Base-by-base conservation (phyloP, 1,284 basidiomycete genomes). In the Pisolithus thermaeus region DNA sequence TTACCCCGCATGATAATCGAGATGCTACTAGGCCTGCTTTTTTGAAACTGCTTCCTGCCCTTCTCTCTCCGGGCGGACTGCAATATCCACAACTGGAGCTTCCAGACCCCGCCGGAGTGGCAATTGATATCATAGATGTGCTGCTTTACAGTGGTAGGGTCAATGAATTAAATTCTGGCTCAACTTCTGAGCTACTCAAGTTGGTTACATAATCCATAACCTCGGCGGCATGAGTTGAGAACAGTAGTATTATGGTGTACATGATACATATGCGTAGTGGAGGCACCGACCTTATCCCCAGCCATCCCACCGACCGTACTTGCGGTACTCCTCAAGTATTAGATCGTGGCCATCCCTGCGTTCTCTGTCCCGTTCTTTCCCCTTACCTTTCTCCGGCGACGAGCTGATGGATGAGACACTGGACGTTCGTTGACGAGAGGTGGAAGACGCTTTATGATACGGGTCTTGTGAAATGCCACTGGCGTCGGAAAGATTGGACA, bases 251-350 rank as follows among this genome's bases (percentile, higher is more conserved):
- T n/a, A 27, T 20, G 20, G 30, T 25, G 12, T 51, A 32, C 11
- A 42, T 27, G 12, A 35, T 14, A 20, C 18, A 20, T 20, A 14
- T 35, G 12, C 12, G 30, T 12, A 28, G 32, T 39, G 28, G n/a
- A 45, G 52, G 20, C 16, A 9, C 7, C 12, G 35, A 48, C 22
- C 60, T 69, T 69, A 84, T 40, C 79, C 83, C 90, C 90, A 92
- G 1, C 88, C 90, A 71, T 92, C 90, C 86, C 87, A 90, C 52
- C 84, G 73, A 25, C 90, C 90, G 63, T 83, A 92, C 56, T 84
- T 74, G 55, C 88, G 73, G 66, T 83, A 92, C 66, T 92, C 90
- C 59, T 81, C 74, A 46, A 92, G 64, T 5, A 76, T 71, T 63
- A 90, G 86, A 32, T 86, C 79, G 45, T 80, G 73, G 54, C 77